Conservation (phyloP, 805 yeast genomes). For the Wickerhamomyces rabaulensis region DNA sequence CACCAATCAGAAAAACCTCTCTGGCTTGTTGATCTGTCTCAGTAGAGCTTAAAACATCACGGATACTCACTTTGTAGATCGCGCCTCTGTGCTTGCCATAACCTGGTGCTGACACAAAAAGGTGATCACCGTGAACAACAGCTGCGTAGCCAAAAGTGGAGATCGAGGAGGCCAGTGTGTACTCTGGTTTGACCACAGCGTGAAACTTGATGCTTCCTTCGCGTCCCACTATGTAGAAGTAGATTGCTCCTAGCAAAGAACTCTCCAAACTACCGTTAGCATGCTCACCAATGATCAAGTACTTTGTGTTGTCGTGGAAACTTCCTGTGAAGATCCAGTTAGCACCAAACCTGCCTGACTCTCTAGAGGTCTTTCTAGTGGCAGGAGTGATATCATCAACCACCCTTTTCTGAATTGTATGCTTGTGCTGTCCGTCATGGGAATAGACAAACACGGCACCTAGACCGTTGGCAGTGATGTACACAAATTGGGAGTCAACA, state of each 20-base stretch:
- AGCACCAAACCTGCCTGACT: constrained; percentile 16
- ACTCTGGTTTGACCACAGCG: constrained; percentile 2
- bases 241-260: constrained; percentile 37
- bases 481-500: constrained; percentile 19
- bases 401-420: constrained; percentile 7
- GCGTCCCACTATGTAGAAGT: constrained; percentile 21
- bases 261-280: constrained; percentile 14
- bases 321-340: constrained; percentile 18
- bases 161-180: neutral
- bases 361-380: constrained; percentile 8
- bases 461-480: constrained; percentile 35
- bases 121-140: constrained; percentile 8
- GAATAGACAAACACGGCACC: constrained; percentile 33
- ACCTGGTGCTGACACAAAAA: constrained; percentile 41
- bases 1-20: constrained; percentile 19
- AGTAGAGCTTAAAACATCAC: constrained; percentile 9
- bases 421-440: constrained; percentile 8
- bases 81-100: constrained; percentile 38
- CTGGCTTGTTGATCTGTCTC: constrained; percentile 1
- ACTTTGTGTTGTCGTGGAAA: constrained; percentile 17
- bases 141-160: constrained; percentile 14
- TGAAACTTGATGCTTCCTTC: constrained; percentile 2
- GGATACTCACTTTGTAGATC: constrained; percentile 36
- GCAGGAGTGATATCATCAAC: constrained; percentile 22
- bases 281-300: constrained; percentile 10